phyloP scores from a whole-genome alignment of 2,329 filamentous ascomycete genomes.

The Phyllosticta citribraziliensis region DNA sequence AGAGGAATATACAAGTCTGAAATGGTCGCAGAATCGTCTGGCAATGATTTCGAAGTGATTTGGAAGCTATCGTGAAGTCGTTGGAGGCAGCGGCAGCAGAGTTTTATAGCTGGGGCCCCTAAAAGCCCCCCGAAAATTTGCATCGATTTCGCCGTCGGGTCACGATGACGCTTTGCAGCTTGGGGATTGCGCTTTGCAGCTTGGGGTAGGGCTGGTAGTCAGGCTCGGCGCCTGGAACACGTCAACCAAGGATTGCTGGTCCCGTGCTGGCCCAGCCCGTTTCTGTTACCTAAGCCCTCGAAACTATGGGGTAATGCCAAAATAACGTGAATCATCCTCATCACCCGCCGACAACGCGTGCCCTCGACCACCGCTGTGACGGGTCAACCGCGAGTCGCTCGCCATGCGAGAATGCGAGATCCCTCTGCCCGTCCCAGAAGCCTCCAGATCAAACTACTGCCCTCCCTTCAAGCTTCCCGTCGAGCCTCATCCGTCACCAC shows the following conservation, averaged over 20 bases:
- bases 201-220: slow-evolving; percentile 5
- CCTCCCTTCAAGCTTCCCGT: not conserved
- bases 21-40: not conserved
- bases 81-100: not conserved
- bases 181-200: slow-evolving; percentile 11
- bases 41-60: not conserved
- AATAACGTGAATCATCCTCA: not conserved
- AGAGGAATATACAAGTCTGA: not conserved
- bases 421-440: not conserved
- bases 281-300: not conserved
- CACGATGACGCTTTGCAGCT: slow-evolving; percentile 12
- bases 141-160: slow-evolving; percentile 7
- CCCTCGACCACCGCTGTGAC: not conserved
- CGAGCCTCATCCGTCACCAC: not conserved
- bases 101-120: slow-evolving; percentile 8
- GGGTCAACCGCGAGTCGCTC: not conserved
- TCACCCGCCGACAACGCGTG: not conserved
- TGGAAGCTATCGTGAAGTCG: not conserved
- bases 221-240: not conserved
- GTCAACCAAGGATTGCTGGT: not conserved
- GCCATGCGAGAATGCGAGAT: not conserved
- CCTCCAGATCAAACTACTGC: not conserved
- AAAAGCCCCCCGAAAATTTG: slow-evolving; percentile 4
- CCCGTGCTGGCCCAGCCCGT: not conserved
- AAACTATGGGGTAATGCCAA: not conserved